These are phyloP conservation scores for Piper betle DNA, from an alignment of 164 flowering plant species.

Conservation along the genomic window DNA sequence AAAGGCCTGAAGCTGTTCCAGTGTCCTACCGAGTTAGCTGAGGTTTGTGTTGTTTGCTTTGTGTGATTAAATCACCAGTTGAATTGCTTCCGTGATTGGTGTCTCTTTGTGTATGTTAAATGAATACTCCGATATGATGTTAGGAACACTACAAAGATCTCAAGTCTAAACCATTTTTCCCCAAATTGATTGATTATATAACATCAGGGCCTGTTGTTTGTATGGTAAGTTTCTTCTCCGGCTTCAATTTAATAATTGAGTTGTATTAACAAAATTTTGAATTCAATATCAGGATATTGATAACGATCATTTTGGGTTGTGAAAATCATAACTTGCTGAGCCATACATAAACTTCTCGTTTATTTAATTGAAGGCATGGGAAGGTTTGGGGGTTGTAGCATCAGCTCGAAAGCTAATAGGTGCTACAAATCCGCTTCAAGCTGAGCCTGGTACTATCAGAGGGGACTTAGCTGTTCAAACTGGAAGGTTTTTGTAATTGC, in stretches of 20 bases:
- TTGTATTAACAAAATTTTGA: not conserved
- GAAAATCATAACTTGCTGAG: not conserved
- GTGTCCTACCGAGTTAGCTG: conserved; percentile 80
- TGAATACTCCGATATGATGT: conserved; percentile 2
- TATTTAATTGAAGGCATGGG: conserved; percentile 66
- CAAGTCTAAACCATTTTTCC: conserved; percentile 68
- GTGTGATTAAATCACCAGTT: not conserved
- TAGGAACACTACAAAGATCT: conserved; percentile 98
- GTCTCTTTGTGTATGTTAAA: not conserved
- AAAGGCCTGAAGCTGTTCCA: conserved; percentile 89
- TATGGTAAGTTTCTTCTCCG: conserved; percentile 43
- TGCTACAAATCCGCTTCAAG: conserved; percentile 86
- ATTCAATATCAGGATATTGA: not conserved
- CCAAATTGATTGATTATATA: conserved; percentile 71
- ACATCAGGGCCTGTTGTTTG: conserved; percentile 97
- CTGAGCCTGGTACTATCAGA: conserved; percentile 95
- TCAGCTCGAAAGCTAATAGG: conserved; percentile 95
- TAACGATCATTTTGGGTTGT: not conserved
- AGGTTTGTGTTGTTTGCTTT: conserved; percentile 42
- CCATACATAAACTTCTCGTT: not conserved
- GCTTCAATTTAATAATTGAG: not conserved
- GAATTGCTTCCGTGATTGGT: not conserved
- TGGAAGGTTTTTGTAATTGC: conserved; percentile 54
- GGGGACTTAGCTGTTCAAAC: conserved; percentile 97
- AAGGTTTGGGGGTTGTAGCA: conserved; percentile 92